Evolutionary conservation across 495 filamentous ascomycete genomes (phyloP).

Genomic region (Pseudoneurospora amorphoporcata): DNA sequence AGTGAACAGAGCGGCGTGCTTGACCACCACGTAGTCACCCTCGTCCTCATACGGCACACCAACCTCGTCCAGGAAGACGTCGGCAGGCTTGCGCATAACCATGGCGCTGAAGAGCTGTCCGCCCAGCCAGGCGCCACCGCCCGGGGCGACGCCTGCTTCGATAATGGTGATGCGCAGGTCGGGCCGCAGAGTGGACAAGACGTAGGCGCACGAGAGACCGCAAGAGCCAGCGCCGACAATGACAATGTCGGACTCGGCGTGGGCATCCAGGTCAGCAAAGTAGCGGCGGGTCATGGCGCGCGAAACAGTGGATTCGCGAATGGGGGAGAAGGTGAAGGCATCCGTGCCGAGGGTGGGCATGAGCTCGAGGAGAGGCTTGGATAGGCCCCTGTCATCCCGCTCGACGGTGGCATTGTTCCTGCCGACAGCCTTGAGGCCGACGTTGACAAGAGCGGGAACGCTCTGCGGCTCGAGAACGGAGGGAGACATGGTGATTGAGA

Average conservation of each 20-base stretch:
- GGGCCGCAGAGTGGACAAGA: constrained; percentile 70
- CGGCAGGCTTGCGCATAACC: constrained; percentile 87
- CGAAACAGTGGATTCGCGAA: constrained; percentile 82
- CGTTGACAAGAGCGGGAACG: constrained; percentile 18
- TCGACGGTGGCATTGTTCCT: constrained; percentile 28
- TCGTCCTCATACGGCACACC: constrained; percentile 83
- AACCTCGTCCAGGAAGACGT: constrained; percentile 68
- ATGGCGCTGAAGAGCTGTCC: constrained; percentile 89
- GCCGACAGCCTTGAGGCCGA: constrained; percentile 19
- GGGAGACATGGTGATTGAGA: constrained; percentile 54
- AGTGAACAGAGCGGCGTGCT: constrained; percentile 87
- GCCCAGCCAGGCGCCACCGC: constrained; percentile 86
- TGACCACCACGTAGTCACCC: constrained; percentile 78
- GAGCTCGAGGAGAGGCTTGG: constrained; percentile 50
- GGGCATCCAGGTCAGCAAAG: constrained; percentile 78
- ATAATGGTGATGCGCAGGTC: constrained; percentile 88
- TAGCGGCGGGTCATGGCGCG: constrained; percentile 89
- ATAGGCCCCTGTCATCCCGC: constrained; percentile 29
- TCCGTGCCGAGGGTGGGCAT: constrained; percentile 39
- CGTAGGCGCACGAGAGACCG: constrained; percentile 74
- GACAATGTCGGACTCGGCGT: constrained; percentile 85
- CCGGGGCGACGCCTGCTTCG: constrained; percentile 76
- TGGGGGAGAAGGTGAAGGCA: constrained; percentile 69
- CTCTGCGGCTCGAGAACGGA: constrained; percentile 36
- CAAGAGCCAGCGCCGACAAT: constrained; percentile 85